Conservation (phyloP, 164 flowering plant species). For the Euptelea pleiosperma region DNA sequence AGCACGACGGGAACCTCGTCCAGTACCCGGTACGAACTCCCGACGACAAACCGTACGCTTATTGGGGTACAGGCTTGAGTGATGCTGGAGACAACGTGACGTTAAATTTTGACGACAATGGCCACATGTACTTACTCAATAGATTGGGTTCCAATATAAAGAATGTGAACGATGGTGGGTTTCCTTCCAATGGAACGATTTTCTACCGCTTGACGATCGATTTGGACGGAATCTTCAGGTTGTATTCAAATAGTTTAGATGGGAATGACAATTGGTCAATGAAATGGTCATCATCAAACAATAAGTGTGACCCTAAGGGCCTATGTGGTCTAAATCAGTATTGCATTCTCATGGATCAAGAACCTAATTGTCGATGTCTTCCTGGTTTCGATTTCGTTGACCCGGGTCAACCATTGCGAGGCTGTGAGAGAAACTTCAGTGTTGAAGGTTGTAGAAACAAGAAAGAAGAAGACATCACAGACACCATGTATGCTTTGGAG, state of each 20-base stretch:
- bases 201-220: too few species aligned
- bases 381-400: slow-evolving; percentile 13
- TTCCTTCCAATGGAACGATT: too few species aligned
- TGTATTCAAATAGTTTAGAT: too few species aligned
- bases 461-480: neutral
- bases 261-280: too few species aligned
- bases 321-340: too few species aligned
- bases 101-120: slow-evolving; percentile 12
- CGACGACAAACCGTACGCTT: neutral
- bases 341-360: neutral
- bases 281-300: too few species aligned
- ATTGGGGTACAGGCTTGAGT: slow-evolving; percentile 7
- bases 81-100: neutral
- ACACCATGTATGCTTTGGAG: too few species aligned
- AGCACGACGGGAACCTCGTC: slow-evolving; percentile 25
- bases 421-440: slow-evolving; percentile 9
- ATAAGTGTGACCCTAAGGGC: too few species aligned
- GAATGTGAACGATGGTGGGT: neutral
- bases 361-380: slow-evolving; percentile 10
- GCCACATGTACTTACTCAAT: slow-evolving; percentile 12
- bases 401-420: neutral
- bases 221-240: too few species aligned
- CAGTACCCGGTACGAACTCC: neutral
- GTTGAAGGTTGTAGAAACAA: slow-evolving; percentile 4
- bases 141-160: neutral